phyloP scores from a whole-genome alignment of 208 protist genomes.

The Leptomonas seymouri region DNA sequence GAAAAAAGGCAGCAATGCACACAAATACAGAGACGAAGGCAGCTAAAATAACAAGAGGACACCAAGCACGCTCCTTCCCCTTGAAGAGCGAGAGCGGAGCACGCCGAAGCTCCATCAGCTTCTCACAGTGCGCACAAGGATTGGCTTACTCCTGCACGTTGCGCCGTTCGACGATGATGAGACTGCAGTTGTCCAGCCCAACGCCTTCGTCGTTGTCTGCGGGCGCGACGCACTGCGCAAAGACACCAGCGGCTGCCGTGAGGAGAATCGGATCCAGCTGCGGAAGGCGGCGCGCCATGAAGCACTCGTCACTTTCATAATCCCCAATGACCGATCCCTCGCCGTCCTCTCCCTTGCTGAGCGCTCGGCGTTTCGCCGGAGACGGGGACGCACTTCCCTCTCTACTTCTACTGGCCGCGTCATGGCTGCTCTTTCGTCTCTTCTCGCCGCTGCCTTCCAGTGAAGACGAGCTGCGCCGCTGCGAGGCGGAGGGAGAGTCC shows the following conservation, averaged over 20 bases:
- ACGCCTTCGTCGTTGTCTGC: slow-evolving; percentile 78
- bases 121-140: background rate
- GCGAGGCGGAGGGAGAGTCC: slow-evolving; percentile 1
- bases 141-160: slow-evolving; percentile 25
- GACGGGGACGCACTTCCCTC: slow-evolving; percentile 5
- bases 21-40: background rate
- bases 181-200: slow-evolving; percentile 78
- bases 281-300: background rate
- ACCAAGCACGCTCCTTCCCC: too few relatives aligned
- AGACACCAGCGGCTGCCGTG: slow-evolving; percentile 63
- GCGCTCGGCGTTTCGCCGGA: background rate
- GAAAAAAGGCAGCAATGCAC: background rate
- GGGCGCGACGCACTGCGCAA: slow-evolving; percentile 77
- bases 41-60: background rate
- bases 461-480: background rate
- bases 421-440: background rate
- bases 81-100: too few relatives aligned
- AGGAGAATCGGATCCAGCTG: slow-evolving; percentile 58
- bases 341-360: background rate
- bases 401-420: background rate
- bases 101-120: background rate
- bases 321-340: slow-evolving; percentile 20
- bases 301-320: slow-evolving; percentile 16
- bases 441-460: background rate
- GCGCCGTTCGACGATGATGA: slow-evolving; percentile 71